These are phyloP conservation scores for Parmelia sp. DNA, from an alignment of 495 filamentous ascomycete species.

Conservation along the genomic window DNA sequence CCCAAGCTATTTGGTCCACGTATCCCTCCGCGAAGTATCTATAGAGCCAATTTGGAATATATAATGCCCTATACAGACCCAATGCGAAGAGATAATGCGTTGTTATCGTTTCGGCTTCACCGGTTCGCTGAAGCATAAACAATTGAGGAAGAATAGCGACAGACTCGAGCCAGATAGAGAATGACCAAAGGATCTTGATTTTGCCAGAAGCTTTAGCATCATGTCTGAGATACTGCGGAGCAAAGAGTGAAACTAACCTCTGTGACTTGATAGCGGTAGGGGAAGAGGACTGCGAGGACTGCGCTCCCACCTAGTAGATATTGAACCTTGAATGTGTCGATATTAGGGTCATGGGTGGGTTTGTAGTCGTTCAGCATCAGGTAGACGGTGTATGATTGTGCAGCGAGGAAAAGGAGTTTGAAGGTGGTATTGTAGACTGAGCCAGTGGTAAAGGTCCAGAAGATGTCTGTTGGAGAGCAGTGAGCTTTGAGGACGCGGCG, in stretches of 20 bases:
- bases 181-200: slow-evolving; percentile 81
- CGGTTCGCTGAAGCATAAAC: slow-evolving; percentile 95
- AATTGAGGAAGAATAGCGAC: slow-evolving; percentile 95
- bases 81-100: slow-evolving; percentile 98
- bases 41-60: slow-evolving; percentile 98
- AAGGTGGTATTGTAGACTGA: slow-evolving; percentile 87
- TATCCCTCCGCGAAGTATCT: slow-evolving; percentile 70
- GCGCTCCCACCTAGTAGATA: slow-evolving; percentile 79
- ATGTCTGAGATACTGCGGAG: background rate
- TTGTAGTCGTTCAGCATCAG: slow-evolving; percentile 95
- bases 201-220: background rate
- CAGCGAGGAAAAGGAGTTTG: slow-evolving; percentile 88
- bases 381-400: slow-evolving; percentile 89
- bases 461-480: slow-evolving; percentile 56
- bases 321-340: slow-evolving; percentile 93
- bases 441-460: slow-evolving; percentile 66
- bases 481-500: background rate
- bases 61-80: slow-evolving; percentile 82
- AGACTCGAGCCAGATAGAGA: slow-evolving; percentile 94
- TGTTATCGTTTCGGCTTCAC: slow-evolving; percentile 96
- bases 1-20: slow-evolving; percentile 73
- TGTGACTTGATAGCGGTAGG: slow-evolving; percentile 64
- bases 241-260: slow-evolving; percentile 41
- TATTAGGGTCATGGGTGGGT: slow-evolving; percentile 89
- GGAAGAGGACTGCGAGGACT: slow-evolving; percentile 73